These are phyloP conservation scores for Erigeron canadensis DNA, from an alignment of 129 eudicot genomes.

Conservation along the genomic window DNA sequence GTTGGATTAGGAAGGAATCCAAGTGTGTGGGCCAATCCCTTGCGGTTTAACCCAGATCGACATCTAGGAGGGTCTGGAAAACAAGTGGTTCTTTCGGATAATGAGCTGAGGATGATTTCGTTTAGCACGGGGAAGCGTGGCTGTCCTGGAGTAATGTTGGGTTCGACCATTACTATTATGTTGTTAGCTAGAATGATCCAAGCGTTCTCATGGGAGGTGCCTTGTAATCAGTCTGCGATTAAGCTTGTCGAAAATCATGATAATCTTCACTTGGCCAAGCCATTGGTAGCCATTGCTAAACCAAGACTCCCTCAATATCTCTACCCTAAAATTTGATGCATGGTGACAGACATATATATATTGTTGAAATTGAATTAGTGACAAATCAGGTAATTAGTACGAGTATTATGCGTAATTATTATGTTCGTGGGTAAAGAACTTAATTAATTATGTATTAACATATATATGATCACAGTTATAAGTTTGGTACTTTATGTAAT, in stretches of 20 bases:
- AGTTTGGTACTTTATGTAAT: too few relatives aligned
- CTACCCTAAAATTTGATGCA: neutral
- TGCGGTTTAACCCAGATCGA: conserved; percentile 29
- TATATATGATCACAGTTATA: too few relatives aligned
- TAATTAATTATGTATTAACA: too few relatives aligned
- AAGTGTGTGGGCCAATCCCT: conserved; percentile 28
- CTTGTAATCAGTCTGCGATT: neutral
- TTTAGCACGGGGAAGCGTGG: conserved; percentile 33
- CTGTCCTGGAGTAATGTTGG: conserved; percentile 27
- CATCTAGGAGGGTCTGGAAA: conserved; percentile 20
- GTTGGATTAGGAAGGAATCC: conserved; percentile 25
- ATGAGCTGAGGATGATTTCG: conserved; percentile 21
- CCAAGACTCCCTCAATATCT: conserved; percentile 4
- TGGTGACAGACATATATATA: too few relatives aligned
- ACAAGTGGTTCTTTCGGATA: conserved; percentile 20
- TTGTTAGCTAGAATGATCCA: conserved; percentile 20
- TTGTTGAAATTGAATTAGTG: too few relatives aligned
- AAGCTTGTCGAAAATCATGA: neutral
- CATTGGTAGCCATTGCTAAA: conserved; percentile 8
- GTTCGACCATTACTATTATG: conserved; percentile 18
- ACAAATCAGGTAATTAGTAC: too few relatives aligned
- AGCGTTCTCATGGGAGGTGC: conserved; percentile 13
- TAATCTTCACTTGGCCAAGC: conserved; percentile 6
- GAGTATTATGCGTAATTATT: too few relatives aligned
- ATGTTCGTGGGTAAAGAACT: too few relatives aligned